Evolutionary conservation across 1,284 basidiomycete species (phyloP), one percentile per base, ranked within the genome.

Genomic region (Xanthoconium separans): DNA sequence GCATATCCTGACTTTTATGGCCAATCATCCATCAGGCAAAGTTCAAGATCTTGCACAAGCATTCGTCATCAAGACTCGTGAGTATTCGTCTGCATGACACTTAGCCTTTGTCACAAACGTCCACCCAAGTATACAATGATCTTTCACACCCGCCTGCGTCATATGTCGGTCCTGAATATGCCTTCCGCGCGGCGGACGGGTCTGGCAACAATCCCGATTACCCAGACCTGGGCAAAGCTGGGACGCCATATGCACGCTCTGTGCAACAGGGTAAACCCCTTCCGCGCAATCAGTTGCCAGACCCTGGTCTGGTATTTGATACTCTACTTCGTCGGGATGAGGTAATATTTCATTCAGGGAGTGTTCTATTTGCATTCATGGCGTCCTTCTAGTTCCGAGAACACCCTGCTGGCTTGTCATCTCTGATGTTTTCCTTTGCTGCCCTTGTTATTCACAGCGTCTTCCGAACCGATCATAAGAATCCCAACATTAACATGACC

Each of bases 361-460:
- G 7, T 36, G 42, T 13, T 44, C 1, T 10, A 4, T 8, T 30
- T 7, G 37, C 44, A 41, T 51, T 57, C 46, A 55, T 30, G 20
- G 44, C 6, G 3, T 24, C 12, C 27, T 44, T 24, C 56, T 31
- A 91, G 85, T 91, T 91, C 63, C 77, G 79, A 3, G 73, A 82
- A 53, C 91, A 93, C 63, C 91, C 91, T 4, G 86, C 82, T 6
- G 91, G 91, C 0, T 73, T 92, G 39, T 91, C 88, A 2, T 81
- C 83, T 47, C 63, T 90, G 65, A 90, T 92, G 84, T 93, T 93
- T 66, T 75, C 84, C 6, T 92, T 91, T 59, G 91, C 91, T 10
- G 84, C 89, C 2, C 78, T 91, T 15, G 89, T 93, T 44, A 91
- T 92, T 55, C 91, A 92, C 64, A 87, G 84, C 33, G 82, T 89